phyloP scores from a whole-genome alignment of 2,329 filamentous ascomycete genomes.

The Pyrenochaeta sp. region DNA sequence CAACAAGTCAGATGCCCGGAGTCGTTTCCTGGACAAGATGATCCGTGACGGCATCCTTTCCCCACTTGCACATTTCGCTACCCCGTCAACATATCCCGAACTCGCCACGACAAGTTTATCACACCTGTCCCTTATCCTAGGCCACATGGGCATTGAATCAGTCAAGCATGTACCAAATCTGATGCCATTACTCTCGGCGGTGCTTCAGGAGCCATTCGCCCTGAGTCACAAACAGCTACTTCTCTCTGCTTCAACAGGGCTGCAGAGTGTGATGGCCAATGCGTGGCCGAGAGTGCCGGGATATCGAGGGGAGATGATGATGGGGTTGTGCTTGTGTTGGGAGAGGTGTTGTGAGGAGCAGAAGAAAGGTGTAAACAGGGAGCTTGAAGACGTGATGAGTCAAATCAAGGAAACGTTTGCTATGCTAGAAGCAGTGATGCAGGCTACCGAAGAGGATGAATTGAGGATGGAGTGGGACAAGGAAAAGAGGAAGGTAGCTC shows the following conservation, averaged over 20 bases:
- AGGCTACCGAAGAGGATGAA: constrained; percentile 18
- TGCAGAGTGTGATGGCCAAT: constrained; percentile 67
- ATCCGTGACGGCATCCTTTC: constrained; percentile 54
- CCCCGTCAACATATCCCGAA: constrained; percentile 58
- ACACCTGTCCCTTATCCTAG: constrained; percentile 60
- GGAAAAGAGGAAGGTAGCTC: constrained; percentile 24
- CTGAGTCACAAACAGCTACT: constrained; percentile 64
- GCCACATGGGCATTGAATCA: constrained; percentile 67
- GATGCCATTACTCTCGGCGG: constrained; percentile 70
- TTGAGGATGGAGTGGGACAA: constrained; percentile 17
- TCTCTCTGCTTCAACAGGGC: constrained; percentile 59
- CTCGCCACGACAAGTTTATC: constrained; percentile 67
- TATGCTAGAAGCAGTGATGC: constrained; percentile 40
- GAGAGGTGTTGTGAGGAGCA: constrained; percentile 26
- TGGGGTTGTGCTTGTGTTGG: constrained; percentile 60
- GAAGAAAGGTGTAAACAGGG: constrained; percentile 27
- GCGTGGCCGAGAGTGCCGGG: constrained; percentile 74
- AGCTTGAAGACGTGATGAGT: constrained; percentile 19
- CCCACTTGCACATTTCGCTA: constrained; percentile 63
- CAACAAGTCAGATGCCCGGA: not conserved
- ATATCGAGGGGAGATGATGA: constrained; percentile 71
- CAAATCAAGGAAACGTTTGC: constrained; percentile 32
- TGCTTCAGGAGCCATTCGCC: constrained; percentile 75
- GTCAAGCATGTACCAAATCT: constrained; percentile 76
- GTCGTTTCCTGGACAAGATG: constrained; percentile 54